Evolutionary conservation across 768 basidiomycete genomes (phyloP).

Genomic region (Lenzites betulinus): DNA sequence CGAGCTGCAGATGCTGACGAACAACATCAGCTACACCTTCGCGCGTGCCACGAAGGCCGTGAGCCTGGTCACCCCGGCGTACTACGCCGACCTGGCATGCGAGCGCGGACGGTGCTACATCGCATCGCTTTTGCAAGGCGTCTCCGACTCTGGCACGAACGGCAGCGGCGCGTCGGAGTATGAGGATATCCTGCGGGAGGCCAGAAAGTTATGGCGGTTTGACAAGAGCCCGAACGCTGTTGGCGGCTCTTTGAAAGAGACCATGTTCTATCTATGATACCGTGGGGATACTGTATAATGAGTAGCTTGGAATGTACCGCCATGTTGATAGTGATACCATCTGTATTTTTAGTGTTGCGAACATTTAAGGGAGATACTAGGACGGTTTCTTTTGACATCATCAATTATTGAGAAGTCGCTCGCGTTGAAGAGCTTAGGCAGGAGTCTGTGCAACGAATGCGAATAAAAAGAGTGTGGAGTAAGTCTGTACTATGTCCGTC

Average conservation of each 20-base stretch:
- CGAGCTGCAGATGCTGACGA: conserved; percentile 55
- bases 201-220: conserved; percentile 51
- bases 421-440: conserved; percentile 64
- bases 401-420: conserved; percentile 72
- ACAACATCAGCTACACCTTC: conserved; percentile 57
- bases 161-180: conserved; percentile 33
- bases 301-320: too few species aligned
- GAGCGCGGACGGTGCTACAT: conserved; percentile 58
- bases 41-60: conserved; percentile 60
- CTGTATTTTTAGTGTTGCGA: too few species aligned
- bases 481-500: neutral
- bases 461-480: neutral
- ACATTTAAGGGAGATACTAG: conserved; percentile 82
- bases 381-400: conserved; percentile 69
- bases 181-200: conserved; percentile 57
- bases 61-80: conserved; percentile 45
- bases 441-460: conserved; percentile 56
- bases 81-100: conserved; percentile 52
- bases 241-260: conserved; percentile 54
- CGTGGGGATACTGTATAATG: too few species aligned
- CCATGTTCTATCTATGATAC: conserved; percentile 74
- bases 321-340: neutral
- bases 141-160: conserved; percentile 35
- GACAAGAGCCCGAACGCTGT: conserved; percentile 44
- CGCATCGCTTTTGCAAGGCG: conserved; percentile 49